Evolutionary conservation across 1,139 yeast genomes (phyloP), one percentile per base, ranked within the genome.

Genomic region (Petasospora fabianii): DNA sequence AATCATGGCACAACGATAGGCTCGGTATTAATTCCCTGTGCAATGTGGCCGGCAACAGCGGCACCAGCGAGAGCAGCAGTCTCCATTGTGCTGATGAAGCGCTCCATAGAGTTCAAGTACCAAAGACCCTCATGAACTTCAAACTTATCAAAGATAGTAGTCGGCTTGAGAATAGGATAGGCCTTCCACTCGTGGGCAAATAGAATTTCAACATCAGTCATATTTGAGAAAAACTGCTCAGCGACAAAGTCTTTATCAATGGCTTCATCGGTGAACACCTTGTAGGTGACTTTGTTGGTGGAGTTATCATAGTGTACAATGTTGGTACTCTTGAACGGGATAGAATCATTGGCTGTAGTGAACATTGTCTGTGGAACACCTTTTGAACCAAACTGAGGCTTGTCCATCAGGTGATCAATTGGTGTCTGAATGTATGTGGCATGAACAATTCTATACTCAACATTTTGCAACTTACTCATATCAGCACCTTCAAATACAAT

Each of bases 41-140:
- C 44, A 2, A 65, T 54, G 26, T 62, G 46, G 0, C 62, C 66
- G 8, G 69, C 69, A 33, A 66, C 69, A 39, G 65, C 65, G 17
- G 72, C 70, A 15, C 75, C 76, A 1, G 71, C 65, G 22, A 71
- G 48, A 1, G 73, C 68, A n/a, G 68, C 58, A 0, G 76, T 69
- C 44, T 71, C 76, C 75, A 71, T 68, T 1, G 75, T 71, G 39
- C 73, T 66, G 37, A 68, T 60, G 33, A 71, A 63, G 5, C 61
- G 54, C 45, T 71, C 76, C 55, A 71, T 68, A 3, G 61, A 56
- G 41, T 68, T 68, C 42, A 68, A 50, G 43, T 68, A 68, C 61
- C 68, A 68, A 9, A 68, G 42, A 1, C 56, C 57, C 1, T 49
- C 51, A 5, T 51, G 59, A 27, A 59, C 46, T 7, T 58, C 48